Evolutionary conservation across 2,329 filamentous ascomycete species (phyloP), one percentile per base, ranked within the genome.

Genomic region (Macrophomina phaseolina): DNA sequence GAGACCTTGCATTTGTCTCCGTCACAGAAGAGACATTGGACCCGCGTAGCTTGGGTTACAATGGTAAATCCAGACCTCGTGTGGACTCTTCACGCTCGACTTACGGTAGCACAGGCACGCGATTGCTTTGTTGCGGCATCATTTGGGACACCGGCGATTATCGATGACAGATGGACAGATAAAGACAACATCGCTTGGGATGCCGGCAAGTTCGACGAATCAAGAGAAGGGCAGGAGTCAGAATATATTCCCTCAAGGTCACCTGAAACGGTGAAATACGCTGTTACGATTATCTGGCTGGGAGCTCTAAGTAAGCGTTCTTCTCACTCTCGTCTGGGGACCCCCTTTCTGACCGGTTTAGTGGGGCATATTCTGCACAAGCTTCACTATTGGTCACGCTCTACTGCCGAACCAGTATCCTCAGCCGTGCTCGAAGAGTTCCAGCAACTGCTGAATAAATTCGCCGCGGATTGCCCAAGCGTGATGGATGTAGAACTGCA

Each of bases 161-260:
- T 64, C 14, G 61, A 64, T n/a, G 49, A 64, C 4, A 38, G 61
- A 14, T 53, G 61, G 61, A 45, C 61, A 1, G 61, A 64, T 32
- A 7, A 12, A 12, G 60, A 64, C 2, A 23, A 7, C 3, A 12
- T 12, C 12, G 2, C 3, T 18, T 64, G 48, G 61, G 16, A 45
- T 32, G 28, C 42, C 28, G n/a, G n/a, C 9, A 32, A 9, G n/a
- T 64, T 64, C 14, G 48, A 64, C 36, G 61, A 64, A 34, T 49
- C 42, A 16, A 34, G 48, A 32, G 48, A 64, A 7, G 61, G 18
- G 4, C 61, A 42, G 5, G 61, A 12, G 9, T 48, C 28, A 6
- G 36, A 64, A 12, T 34, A 42, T 11, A 8, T 32, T 2, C 61
- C 61, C 2, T 42, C 23, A 23, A 34, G 49, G 1, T 18, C 18